These are phyloP conservation scores for Ballota nigra DNA, from an alignment of 257 asterid species.

Conservation along the genomic window DNA sequence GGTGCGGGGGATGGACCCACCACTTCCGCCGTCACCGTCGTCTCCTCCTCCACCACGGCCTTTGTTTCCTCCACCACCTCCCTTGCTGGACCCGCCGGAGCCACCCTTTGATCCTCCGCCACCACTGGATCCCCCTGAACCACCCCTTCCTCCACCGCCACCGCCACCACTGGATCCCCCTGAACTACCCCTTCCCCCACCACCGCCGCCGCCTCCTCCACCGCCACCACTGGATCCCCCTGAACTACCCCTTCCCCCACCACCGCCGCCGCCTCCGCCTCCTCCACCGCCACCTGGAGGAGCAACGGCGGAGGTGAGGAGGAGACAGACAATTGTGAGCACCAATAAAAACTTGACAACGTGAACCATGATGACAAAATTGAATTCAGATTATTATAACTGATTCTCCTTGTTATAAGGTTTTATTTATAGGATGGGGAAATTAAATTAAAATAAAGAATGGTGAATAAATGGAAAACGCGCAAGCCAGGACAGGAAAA, in stretches of 20 bases:
- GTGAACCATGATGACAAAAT: slow-evolving; percentile 17
- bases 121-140: slow-evolving; percentile 4
- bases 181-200: slow-evolving; percentile 5
- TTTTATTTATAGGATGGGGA: background rate
- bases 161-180: slow-evolving; percentile 20
- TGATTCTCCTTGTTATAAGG: background rate
- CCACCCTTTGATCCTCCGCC: background rate
- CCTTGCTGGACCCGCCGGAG: background rate
- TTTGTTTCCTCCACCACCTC: background rate
- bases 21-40: background rate
- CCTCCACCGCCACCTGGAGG: slow-evolving; percentile 16
- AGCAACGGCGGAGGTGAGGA: slow-evolving; percentile 35
- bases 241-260: slow-evolving; percentile 5
- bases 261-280: background rate
- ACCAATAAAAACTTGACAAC: slow-evolving; percentile 21
- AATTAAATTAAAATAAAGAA: no score
- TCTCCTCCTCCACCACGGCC: slow-evolving; percentile 4
- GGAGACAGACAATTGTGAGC: slow-evolving; percentile 37
- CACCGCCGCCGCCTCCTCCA: background rate
- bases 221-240: slow-evolving; percentile 19
- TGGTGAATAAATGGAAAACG: background rate
- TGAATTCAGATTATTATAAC: no score
- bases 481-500: background rate
- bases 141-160: background rate
- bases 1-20: background rate